Evolutionary conservation across 768 basidiomycete species (phyloP).

Genomic region (Lenzites betulinus): DNA sequence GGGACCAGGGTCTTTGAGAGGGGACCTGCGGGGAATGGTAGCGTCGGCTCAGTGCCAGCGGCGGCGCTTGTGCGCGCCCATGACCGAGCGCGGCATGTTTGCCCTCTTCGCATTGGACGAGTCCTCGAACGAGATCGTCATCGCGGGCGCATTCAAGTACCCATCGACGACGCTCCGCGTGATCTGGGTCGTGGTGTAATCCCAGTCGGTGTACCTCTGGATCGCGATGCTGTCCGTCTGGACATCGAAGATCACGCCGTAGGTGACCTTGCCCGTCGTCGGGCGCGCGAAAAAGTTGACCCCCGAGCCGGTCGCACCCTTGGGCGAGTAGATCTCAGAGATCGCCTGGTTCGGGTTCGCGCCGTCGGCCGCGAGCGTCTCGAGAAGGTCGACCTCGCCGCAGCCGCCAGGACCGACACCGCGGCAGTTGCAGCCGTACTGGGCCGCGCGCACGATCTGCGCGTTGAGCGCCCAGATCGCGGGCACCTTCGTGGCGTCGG

Average conservation of each 20-base stretch:
- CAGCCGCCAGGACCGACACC: constrained; percentile 28
- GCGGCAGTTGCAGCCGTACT: constrained; percentile 38
- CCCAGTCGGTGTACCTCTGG: constrained; percentile 27
- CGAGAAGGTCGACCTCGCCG: constrained; percentile 34
- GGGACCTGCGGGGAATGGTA: too few species aligned
- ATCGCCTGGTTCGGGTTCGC: constrained; percentile 26
- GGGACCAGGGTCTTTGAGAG: too few species aligned
- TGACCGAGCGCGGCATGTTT: constrained; percentile 11
- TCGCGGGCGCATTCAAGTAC: constrained; percentile 27
- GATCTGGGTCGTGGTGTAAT: constrained; percentile 28
- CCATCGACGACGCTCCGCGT: constrained; percentile 28
- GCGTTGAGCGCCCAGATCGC: constrained; percentile 34
- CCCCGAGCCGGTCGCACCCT: constrained; percentile 33
- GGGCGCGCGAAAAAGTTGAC: constrained; percentile 29
- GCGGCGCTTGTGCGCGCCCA: constrained; percentile 22
- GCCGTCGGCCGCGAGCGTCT: constrained; percentile 25
- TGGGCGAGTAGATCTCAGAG: constrained; percentile 35
- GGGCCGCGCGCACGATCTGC: constrained; percentile 32
- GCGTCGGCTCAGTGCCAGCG: constrained; percentile 13
- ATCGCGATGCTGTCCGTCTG: constrained; percentile 31
- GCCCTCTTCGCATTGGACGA: constrained; percentile 10
- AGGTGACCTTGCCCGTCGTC: constrained; percentile 17
- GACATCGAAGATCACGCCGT: constrained; percentile 30
- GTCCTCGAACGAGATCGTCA: constrained; percentile 23
- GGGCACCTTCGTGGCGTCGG: constrained; percentile 24